A percentile compares a stretch with the other conserved stretches of the same genome.
These are phyloP conservation scores for Emergomyces africanus DNA, from an alignment of 2,329 filamentous ascomycete genomes.

Conservation along the genomic window DNA sequence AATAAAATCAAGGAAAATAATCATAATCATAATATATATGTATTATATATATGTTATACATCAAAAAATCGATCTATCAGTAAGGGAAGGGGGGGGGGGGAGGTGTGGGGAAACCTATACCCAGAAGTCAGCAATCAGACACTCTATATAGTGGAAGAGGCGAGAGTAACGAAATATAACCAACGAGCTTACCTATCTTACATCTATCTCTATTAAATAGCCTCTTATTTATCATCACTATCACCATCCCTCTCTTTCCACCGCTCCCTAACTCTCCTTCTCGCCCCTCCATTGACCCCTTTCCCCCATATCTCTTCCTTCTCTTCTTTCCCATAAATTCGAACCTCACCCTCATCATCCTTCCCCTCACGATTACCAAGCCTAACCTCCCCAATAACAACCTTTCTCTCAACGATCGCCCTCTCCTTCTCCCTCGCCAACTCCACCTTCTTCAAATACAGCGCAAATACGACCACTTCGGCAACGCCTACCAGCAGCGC, in stretches of 20 bases:
- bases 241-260: conserved; percentile 21
- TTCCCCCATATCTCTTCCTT: conserved; percentile 30
- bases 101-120: not conserved
- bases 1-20: not conserved
- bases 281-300: conserved; percentile 28
- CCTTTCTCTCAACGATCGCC: conserved; percentile 27
- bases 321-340: conserved; percentile 2
- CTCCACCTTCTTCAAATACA: conserved; percentile 33
- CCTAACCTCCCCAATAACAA: conserved; percentile 11
- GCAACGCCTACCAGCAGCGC: conserved; percentile 34
- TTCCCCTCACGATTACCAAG: not conserved
- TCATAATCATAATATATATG: not conserved
- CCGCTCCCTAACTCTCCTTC: conserved; percentile 28
- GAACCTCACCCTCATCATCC: not conserved
- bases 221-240: not conserved
- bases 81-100: no score
- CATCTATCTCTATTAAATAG: not conserved
- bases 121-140: not conserved
- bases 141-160: not conserved
- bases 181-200: conserved; percentile 1
- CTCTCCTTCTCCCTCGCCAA: conserved; percentile 27
- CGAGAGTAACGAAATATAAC: conserved; percentile 1
- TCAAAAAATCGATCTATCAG: not conserved
- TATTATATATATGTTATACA: conserved; percentile 3
- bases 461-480: conserved; percentile 35